Percentiles rank a stretch among this genome's conserved stretches.
Evolutionary conservation across 441 rosid genomes (phyloP).

Genomic region (Oxalis stricta): DNA sequence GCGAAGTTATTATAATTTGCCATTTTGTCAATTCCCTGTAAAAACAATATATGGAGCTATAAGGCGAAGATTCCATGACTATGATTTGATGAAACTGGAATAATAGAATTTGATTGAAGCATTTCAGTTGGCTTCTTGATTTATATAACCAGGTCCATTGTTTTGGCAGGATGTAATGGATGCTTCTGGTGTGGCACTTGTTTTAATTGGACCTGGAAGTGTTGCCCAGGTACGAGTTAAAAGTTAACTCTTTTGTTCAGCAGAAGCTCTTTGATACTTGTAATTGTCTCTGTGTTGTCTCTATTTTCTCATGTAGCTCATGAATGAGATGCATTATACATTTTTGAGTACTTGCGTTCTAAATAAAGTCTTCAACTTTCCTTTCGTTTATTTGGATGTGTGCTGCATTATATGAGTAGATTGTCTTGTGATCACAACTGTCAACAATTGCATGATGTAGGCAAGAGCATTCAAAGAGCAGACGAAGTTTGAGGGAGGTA

Average conservation of each 20-base stretch:
- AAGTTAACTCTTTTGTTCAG: too few relatives aligned
- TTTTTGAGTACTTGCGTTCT: not conserved
- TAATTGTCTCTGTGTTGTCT: too few relatives aligned
- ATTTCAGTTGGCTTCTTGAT: not conserved
- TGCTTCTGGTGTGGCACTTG: slow-evolving; percentile 65
- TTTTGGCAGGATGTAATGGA: slow-evolving; percentile 62
- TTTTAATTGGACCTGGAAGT: slow-evolving; percentile 80
- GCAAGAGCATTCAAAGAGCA: slow-evolving; percentile 69
- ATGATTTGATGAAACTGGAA: too few relatives aligned
- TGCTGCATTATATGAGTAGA: not conserved
- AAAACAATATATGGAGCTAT: too few relatives aligned
- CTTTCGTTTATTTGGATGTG: too few relatives aligned
- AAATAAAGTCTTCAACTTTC: not conserved
- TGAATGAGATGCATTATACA: not conserved
- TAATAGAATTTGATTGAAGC: too few relatives aligned
- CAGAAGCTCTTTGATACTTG: too few relatives aligned
- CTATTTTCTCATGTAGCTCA: too few relatives aligned
- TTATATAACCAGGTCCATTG: not conserved
- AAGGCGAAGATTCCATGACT: too few relatives aligned
- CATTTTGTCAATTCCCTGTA: too few relatives aligned
- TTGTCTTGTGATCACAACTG: slow-evolving; percentile 8
- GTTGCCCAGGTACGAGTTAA: slow-evolving; percentile 46
- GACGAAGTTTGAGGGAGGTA: slow-evolving; percentile 89
- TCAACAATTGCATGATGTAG: slow-evolving; percentile 27
- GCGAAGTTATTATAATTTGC: not conserved